Evolutionary conservation across 2,329 filamentous ascomycete species (phyloP).

Genomic region (Talaromyces islandicus): DNA sequence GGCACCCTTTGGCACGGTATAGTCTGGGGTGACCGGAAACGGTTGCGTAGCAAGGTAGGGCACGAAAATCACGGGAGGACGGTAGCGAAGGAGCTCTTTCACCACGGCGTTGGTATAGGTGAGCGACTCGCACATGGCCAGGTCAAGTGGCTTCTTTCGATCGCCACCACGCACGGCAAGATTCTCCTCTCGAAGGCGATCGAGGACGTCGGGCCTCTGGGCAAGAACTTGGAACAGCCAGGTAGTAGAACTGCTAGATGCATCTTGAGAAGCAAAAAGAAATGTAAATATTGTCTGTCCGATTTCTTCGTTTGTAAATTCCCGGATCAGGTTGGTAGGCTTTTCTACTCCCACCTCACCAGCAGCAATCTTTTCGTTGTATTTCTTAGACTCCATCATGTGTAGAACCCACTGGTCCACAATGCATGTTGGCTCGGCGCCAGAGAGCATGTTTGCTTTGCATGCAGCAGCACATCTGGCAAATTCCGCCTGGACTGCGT

Average conservation of each 20-base stretch:
- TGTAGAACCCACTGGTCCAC: conserved; percentile 89
- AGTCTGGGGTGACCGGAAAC: conserved; percentile 79
- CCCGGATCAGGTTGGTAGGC: conserved; percentile 73
- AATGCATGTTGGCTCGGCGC: conserved; percentile 80
- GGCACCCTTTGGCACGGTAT: conserved; percentile 86
- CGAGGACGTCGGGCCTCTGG: conserved; percentile 84
- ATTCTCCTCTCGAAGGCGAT: conserved; percentile 88
- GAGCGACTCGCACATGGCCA: conserved; percentile 84
- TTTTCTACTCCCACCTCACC: conserved; percentile 72
- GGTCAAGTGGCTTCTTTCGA: conserved; percentile 59
- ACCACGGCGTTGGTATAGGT: conserved; percentile 87
- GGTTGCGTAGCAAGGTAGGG: conserved; percentile 91
- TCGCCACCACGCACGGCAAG: conserved; percentile 69
- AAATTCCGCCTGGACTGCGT: conserved; percentile 86
- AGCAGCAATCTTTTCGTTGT: conserved; percentile 69
- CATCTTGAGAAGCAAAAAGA: conserved; percentile 94
- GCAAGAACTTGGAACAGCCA: conserved; percentile 94
- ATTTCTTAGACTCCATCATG: conserved; percentile 78
- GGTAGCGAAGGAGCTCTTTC: conserved; percentile 83
- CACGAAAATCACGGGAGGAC: conserved; percentile 93
- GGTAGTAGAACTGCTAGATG: conserved; percentile 84
- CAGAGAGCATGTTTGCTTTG: conserved; percentile 84
- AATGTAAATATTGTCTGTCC: conserved; percentile 91
- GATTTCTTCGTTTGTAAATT: conserved; percentile 86
- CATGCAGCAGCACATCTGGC: conserved; percentile 86